Percentiles rank a stretch among this genome's conserved stretches.
Evolutionary conservation across 2,329 filamentous ascomycete genomes (phyloP).

Genomic region (Pseudocercospora ulei): DNA sequence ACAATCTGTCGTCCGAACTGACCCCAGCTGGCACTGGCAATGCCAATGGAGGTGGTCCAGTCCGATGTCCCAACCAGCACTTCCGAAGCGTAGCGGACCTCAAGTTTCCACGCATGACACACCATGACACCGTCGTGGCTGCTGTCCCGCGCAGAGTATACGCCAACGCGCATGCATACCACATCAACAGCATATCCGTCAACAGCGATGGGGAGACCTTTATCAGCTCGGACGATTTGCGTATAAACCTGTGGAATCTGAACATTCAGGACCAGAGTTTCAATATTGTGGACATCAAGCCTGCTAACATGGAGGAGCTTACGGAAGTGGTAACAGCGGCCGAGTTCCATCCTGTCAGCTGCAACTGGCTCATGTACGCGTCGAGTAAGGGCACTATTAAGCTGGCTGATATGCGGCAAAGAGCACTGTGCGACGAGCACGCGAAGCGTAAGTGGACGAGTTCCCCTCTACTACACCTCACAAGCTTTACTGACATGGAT

Average conservation of each 20-base stretch:
- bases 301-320: conserved; percentile 98
- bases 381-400: conserved; percentile 99
- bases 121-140: conserved; percentile 96
- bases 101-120: conserved; percentile 89
- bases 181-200: conserved; percentile 99
- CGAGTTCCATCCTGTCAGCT: conserved; percentile 92
- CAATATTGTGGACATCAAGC: conserved; percentile 99
- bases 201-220: conserved; percentile 99
- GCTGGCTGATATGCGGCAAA: conserved; percentile 95
- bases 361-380: conserved; percentile 99
- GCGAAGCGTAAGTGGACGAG: conserved; percentile 65
- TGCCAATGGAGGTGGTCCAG: conserved; percentile 65
- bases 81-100: conserved; percentile 76
- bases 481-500: conserved; percentile 20
- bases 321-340: conserved; percentile 98
- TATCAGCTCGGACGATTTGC: conserved; percentile 94
- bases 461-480: neutral
- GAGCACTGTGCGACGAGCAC: conserved; percentile 89
- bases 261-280: conserved; percentile 99
- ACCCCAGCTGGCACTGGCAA: conserved; percentile 58
- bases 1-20: conserved; percentile 90
- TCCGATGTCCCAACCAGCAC: conserved; percentile 60
- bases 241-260: conserved; percentile 97
- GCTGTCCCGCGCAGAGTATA: conserved; percentile 93
- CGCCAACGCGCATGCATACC: conserved; percentile 95